Percentiles rank a stretch among this genome's conserved stretches.
These are phyloP conservation scores for Cercis canadensis DNA, from an alignment of 306 rosid species.

Conservation along the genomic window DNA sequence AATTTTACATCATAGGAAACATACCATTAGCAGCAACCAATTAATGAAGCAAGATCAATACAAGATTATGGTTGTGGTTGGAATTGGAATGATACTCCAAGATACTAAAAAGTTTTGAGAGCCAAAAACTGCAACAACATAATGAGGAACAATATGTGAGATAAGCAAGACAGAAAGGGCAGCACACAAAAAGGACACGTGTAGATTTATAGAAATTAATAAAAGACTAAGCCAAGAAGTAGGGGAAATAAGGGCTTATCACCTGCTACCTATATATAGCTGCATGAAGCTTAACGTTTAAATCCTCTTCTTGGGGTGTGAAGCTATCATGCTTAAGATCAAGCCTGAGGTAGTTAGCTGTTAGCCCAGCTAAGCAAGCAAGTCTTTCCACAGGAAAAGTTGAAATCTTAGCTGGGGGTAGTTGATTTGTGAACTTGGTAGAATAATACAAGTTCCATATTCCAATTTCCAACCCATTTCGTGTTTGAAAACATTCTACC, in stretches of 20 bases:
- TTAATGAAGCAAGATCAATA: not conserved
- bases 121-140: too few relatives aligned
- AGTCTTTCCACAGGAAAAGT: constrained; percentile 76
- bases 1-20: not conserved
- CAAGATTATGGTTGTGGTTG: not conserved
- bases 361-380: constrained; percentile 75
- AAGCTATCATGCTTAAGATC: constrained; percentile 75
- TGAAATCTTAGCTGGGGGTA: constrained; percentile 3
- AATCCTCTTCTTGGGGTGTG: constrained; percentile 84
- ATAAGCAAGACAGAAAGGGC: too few relatives aligned
- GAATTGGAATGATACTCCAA: too few relatives aligned
- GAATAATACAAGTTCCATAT: not conserved
- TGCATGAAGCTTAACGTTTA: constrained; percentile 86
- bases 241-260: constrained; percentile 3
- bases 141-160: too few relatives aligned
- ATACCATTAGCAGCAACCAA: not conserved
- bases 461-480: not conserved
- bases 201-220: too few relatives aligned
- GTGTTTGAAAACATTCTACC: not conserved
- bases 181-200: too few relatives aligned
- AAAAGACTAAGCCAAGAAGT: constrained; percentile 1
- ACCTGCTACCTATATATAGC: constrained; percentile 99
- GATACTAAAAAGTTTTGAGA: too few relatives aligned
- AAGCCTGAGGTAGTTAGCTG: constrained; percentile 55
- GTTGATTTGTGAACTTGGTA: too few relatives aligned